phyloP scores from a whole-genome alignment of 108 stramenopile species.

The Cylindrotheca fusiformis region DNA sequence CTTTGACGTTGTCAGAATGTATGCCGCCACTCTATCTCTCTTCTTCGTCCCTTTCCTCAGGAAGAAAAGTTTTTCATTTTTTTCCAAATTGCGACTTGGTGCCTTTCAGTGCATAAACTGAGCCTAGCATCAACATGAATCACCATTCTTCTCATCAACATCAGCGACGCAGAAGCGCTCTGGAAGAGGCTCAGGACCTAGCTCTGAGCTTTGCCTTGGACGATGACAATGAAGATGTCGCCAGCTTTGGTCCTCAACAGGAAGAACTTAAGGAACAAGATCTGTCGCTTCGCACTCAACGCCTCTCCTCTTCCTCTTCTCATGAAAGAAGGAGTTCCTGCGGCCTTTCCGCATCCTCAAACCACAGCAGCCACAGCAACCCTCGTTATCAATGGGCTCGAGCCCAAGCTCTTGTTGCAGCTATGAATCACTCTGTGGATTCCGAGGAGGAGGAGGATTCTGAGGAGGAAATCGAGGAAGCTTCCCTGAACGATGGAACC shows the following conservation, averaged over 20 bases:
- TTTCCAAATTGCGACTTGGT: too few relatives aligned
- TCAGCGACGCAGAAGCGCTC: neutral
- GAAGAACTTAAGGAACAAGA: neutral
- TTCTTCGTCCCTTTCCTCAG: too few relatives aligned
- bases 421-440: too few relatives aligned
- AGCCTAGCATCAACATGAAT: too few relatives aligned
- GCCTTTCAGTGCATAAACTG: too few relatives aligned
- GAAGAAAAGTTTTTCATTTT: too few relatives aligned
- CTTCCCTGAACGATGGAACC: too few relatives aligned
- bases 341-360: neutral
- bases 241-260: neutral
- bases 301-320: neutral
- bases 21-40: too few relatives aligned
- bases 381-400: neutral
- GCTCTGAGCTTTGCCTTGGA: neutral
- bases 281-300: neutral
- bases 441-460: too few relatives aligned
- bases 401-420: neutral
- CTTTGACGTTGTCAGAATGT: too few relatives aligned
- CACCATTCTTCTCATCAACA: too few relatives aligned
- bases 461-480: too few relatives aligned
- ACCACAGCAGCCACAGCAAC: neutral
- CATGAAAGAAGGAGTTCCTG: neutral
- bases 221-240: neutral
- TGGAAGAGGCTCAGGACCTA: neutral